A percentile compares a stretch with the other conserved stretches of the same genome.
phyloP scores from a whole-genome alignment of 345 rosid genomes.

The Heritiera fomes region DNA sequence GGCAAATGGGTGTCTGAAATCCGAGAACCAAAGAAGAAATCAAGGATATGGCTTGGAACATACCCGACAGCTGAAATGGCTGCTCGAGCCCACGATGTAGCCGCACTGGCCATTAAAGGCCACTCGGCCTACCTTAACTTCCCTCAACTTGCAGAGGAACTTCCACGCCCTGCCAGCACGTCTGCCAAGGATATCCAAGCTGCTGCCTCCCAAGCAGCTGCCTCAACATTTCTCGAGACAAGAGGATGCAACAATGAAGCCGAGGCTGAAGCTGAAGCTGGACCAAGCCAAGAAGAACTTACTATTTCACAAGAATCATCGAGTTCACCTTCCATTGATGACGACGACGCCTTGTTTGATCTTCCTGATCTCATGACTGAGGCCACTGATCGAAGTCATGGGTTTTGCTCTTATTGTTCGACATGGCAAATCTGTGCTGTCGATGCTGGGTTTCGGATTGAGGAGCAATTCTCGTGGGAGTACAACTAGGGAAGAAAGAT shows the following conservation, averaged over 20 bases:
- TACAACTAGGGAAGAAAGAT: slow-evolving; percentile 11
- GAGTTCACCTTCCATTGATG: slow-evolving; percentile 45
- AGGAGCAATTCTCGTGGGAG: slow-evolving; percentile 62
- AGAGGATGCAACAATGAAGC: slow-evolving; percentile 11
- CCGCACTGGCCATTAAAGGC: slow-evolving; percentile 77
- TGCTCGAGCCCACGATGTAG: slow-evolving; percentile 85
- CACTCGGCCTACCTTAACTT: slow-evolving; percentile 61
- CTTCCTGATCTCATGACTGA: slow-evolving; percentile 72
- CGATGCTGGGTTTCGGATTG: slow-evolving; percentile 62
- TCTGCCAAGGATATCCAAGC: slow-evolving; percentile 65
- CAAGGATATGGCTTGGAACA: slow-evolving; percentile 87
- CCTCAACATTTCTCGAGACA: slow-evolving; percentile 35
- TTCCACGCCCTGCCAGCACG: slow-evolving; percentile 53
- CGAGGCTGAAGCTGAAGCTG: slow-evolving; percentile 30
- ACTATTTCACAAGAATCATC: slow-evolving; percentile 38
- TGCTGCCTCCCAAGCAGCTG: slow-evolving; percentile 56
- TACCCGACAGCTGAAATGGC: slow-evolving; percentile 83
- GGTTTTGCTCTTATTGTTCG: slow-evolving; percentile 44
- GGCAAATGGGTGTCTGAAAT: slow-evolving; percentile 91
- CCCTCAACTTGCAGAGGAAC: slow-evolving; percentile 46
- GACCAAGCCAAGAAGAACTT: slow-evolving; percentile 27
- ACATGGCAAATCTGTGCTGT: slow-evolving; percentile 70
- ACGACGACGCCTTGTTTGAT: slow-evolving; percentile 72
- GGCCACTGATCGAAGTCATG: slow-evolving; percentile 38
- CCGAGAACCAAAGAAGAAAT: slow-evolving; percentile 73